These are phyloP conservation scores for Ziziphus jujuba DNA, from an alignment of 306 rosid genomes.

Conservation along the genomic window DNA sequence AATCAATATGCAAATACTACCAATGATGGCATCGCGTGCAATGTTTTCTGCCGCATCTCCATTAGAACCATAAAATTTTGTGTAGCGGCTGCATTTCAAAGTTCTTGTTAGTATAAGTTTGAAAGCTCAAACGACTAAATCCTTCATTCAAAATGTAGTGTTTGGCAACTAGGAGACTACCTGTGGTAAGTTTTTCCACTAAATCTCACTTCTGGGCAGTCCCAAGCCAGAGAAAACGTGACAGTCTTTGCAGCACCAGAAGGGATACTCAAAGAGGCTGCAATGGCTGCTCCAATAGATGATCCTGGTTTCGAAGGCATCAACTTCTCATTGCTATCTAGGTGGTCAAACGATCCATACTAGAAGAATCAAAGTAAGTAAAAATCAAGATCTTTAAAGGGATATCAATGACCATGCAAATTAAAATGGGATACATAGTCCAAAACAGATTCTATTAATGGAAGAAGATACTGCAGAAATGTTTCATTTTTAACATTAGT, in stretches of 20 bases:
- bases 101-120: constrained; percentile 21
- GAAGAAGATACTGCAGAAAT: no score
- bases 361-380: background rate
- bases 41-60: constrained; percentile 85
- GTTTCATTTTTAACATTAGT: no score
- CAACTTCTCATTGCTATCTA: constrained; percentile 40
- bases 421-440: background rate
- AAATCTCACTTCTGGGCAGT: constrained; percentile 85
- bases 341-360: constrained; percentile 81
- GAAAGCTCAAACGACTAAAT: constrained; percentile 24
- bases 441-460: constrained; percentile 5
- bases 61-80: constrained; percentile 76
- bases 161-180: constrained; percentile 40
- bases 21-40: constrained; percentile 86
- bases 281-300: constrained; percentile 92
- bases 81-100: constrained; percentile 61
- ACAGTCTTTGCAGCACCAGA: constrained; percentile 54
- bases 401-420: background rate
- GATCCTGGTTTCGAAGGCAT: constrained; percentile 78
- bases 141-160: constrained; percentile 9
- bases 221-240: constrained; percentile 96
- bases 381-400: background rate
- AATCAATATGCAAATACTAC: constrained; percentile 32
- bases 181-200: constrained; percentile 66
- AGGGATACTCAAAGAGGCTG: constrained; percentile 80